A percentile compares a stretch with the other conserved stretches of the same genome.
These are phyloP conservation scores for Achlya hypogyna DNA, from an alignment of 352 stramenopile genomes.

Conservation along the genomic window DNA sequence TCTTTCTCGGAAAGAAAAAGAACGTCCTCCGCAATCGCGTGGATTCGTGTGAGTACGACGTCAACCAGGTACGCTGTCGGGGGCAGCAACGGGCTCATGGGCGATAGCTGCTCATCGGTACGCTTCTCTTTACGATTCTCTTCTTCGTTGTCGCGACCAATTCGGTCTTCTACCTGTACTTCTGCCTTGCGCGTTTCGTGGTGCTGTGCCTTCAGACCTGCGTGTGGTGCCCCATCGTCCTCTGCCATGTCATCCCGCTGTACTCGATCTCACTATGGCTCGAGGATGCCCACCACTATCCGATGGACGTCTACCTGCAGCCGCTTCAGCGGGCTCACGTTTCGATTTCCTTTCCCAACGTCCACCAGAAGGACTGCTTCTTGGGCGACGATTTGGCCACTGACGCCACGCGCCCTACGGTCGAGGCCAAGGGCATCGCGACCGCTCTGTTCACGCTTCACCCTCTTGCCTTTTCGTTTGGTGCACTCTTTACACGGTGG, in stretches of 20 bases:
- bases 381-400: slow-evolving; percentile 6
- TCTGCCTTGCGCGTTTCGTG: slow-evolving; percentile 59
- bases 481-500: slow-evolving; percentile 9
- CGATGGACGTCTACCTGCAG: slow-evolving; percentile 7
- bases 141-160: slow-evolving; percentile 92
- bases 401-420: neutral
- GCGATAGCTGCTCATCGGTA: slow-evolving; percentile 82
- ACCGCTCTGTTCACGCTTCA: slow-evolving; percentile 7
- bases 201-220: slow-evolving; percentile 29
- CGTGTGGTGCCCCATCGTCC: slow-evolving; percentile 6
- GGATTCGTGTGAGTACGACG: slow-evolving; percentile 92
- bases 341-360: slow-evolving; percentile 12
- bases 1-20: slow-evolving; percentile 92
- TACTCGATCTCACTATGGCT: slow-evolving; percentile 10
- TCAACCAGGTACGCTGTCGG: slow-evolving; percentile 48
- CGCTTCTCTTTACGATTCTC: slow-evolving; percentile 87
- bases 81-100: neutral
- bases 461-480: slow-evolving; percentile 4
- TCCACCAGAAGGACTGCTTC: slow-evolving; percentile 5
- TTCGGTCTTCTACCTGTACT: slow-evolving; percentile 90
- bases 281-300: slow-evolving; percentile 5
- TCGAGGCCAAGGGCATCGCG: neutral
- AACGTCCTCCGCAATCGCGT: slow-evolving; percentile 89
- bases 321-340: neutral
- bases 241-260: slow-evolving; percentile 2